These are phyloP conservation scores for Oryza officinalis DNA, from an alignment of 176 grass and related monocot species.

Conservation along the genomic window DNA sequence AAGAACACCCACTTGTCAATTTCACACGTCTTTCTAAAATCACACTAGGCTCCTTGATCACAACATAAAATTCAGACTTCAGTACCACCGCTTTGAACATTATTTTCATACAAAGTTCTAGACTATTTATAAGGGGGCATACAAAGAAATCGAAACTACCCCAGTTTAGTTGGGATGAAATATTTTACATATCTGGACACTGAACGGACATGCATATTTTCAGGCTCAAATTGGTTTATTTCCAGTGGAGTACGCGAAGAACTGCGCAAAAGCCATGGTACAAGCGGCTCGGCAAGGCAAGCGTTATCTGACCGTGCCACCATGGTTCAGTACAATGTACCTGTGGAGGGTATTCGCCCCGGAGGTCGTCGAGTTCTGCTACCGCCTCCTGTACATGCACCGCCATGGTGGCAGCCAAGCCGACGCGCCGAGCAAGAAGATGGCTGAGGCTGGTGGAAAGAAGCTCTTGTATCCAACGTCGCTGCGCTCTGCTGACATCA, in stretches of 20 bases:
- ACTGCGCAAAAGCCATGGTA: conserved; percentile 51
- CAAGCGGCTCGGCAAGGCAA: conserved; percentile 38
- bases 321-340: conserved; percentile 63
- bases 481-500: conserved; percentile 39
- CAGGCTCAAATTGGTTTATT: conserved; percentile 65
- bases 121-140: no score
- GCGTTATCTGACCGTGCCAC: conserved; percentile 52
- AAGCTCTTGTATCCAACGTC: conserved; percentile 54
- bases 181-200: not conserved
- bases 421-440: conserved; percentile 38
- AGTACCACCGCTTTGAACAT: no score
- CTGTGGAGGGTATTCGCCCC: conserved; percentile 60
- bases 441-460: conserved; percentile 45
- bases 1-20: not conserved
- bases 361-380: conserved; percentile 58
- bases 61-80: no score
- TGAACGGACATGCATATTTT: not conserved
- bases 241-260: conserved; percentile 52
- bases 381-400: conserved; percentile 44
- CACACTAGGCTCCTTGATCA: not conserved
- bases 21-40: not conserved
- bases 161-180: not conserved
- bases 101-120: no score
- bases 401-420: conserved; percentile 12
- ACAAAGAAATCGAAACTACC: no score